Evolutionary conservation across 257 asterid species (phyloP), one percentile per base, ranked within the genome.

Genomic region (Dorcoceras hygrometricum): DNA sequence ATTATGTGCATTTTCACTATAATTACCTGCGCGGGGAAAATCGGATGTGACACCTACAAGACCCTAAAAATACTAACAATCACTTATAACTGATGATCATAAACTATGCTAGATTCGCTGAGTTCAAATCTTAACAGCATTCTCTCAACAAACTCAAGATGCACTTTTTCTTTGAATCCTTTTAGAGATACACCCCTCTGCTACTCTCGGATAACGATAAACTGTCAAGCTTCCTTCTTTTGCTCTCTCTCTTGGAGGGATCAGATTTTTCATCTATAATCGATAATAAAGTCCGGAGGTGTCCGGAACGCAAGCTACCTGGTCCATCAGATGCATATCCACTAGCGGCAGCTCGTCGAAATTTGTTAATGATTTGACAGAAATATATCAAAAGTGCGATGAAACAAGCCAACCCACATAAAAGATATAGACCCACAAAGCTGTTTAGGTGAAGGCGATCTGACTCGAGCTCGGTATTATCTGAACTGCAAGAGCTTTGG

Each of bases 381-480:
- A 82, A 83, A 74, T 85, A 85, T 71, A 88, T 71, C 2, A 84
- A 3, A 53, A 93, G 89, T 36, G 99, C 97, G 16, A 75, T 3
- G 56, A 78, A 65, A 77, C 95, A 90, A 23, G 97, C 95, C 62
- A 85, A 62, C n/a, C 91, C 96, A 25, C 86, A 80, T 11, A 89
- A 72, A 27, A 89, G 84, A 67, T 83, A 91, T 0, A 91, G 91
- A n/a, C 83, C 95, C 94, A 87, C 77, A 70, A 91, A 91, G 74
- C 95, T 89, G 74, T 79, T 81, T 23, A 89, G 79, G 43, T 87
- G 88, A 59, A 87, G 95, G 39, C 75, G 91, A 39, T 83, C 79
- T 0, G 90, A 83, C n/a, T 81, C 91, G 0, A 84, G 72, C 75
- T 77, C 85, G 3, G 77, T 69, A 57, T 84, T 83, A 22, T 77